Evolutionary conservation across 1,284 basidiomycete genomes (phyloP), one percentile per base, ranked within the genome.

Genomic region (Laetiporus sulphureus): DNA sequence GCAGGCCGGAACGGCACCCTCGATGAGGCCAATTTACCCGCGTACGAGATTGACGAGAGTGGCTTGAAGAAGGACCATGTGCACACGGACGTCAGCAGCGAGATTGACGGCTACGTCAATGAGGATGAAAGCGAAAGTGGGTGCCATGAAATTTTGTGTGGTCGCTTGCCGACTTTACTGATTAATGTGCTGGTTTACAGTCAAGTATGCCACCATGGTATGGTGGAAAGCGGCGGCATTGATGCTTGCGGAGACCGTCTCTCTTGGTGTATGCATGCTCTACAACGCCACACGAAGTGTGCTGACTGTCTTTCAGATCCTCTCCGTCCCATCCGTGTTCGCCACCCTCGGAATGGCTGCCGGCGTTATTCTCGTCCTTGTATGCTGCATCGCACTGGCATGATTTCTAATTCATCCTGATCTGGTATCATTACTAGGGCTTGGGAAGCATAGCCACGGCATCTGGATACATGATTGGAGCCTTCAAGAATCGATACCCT

Each of bases 161-260:
- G n/a, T n/a, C n/a, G n/a, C n/a, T n/a, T n/a, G n/a, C n/a, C n/a
- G n/a, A n/a, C n/a, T n/a, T n/a, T n/a, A n/a, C n/a, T n/a, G n/a
- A n/a, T n/a, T n/a, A n/a, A n/a, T n/a, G n/a, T n/a, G 4, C 22
- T 20, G 11, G 8, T 21, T n/a, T 29, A 10, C 22, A 61, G 60
- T 62, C 49, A 51, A 60, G 44, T 62, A 62, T 46, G 52, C 56
- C n/a, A 62, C 60, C 3, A 60, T 62, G 58, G 56, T 53, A 19
- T 62, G 60, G 60, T 59, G 57, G 60, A 62, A 62, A 48, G 57
- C 57, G 5, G 60, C 60, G 11, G 60, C 60, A 4, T 47, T 62
- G 18, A 62, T 62, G 60, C 53, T 62, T 3, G 60, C 60, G 15
- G 60, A 60, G 41, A 62, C 60, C 2, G 56, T 62, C 3, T 62